Evolutionary conservation across 352 stramenopile genomes (phyloP), one percentile per base, ranked within the genome.

Genomic region (Phytopythium chamaehyphon): DNA sequence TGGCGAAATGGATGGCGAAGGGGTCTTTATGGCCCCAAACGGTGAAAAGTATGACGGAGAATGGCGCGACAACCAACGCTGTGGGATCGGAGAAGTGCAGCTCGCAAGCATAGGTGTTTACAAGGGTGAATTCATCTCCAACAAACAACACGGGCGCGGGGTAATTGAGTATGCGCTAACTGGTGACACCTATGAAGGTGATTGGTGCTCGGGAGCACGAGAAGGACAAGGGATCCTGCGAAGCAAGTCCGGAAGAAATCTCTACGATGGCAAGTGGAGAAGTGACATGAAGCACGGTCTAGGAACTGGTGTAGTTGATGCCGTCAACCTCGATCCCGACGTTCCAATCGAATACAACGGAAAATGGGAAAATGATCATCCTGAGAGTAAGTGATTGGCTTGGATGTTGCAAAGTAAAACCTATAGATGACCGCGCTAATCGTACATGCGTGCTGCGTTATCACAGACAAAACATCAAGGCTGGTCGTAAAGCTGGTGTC

Each of bases 41-140:
- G 74, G 77, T 0, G 76, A 86, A 31, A 59, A 65, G 5, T 88
- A 88, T 47, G 73, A 83, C 47, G 77, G 77, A 2, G 58, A 79
- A 28, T 88, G 75, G 71, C 40, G 40, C 11, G 45, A 65, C 35
- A 88, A 88, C 43, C 65, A 84, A 43, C 66, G 69, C 1, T 45
- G 47, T 11, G 76, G 76, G 0, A 33, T 58, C 16, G 76, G 76
- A 15, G 66, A 83, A 28, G 58, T 85, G 8, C 28, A 54, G 22
- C 46, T 58, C 11, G 18, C 45, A 3, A 69, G 69, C 40, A 55
- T 62, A 3, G 64, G 76, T 31, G 24, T 75, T 14, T 88, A 81
- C 52, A 50, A 40, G 28, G 77, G 77, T 12, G 44, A 61, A 6
- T 88, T 88, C 35, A 48, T 53, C 10, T 35, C 49, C 0, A 63